Evolutionary conservation across 2,329 filamentous ascomycete genomes (phyloP), one percentile per base, ranked within the genome.

Genomic region (Whalleya microplaca): DNA sequence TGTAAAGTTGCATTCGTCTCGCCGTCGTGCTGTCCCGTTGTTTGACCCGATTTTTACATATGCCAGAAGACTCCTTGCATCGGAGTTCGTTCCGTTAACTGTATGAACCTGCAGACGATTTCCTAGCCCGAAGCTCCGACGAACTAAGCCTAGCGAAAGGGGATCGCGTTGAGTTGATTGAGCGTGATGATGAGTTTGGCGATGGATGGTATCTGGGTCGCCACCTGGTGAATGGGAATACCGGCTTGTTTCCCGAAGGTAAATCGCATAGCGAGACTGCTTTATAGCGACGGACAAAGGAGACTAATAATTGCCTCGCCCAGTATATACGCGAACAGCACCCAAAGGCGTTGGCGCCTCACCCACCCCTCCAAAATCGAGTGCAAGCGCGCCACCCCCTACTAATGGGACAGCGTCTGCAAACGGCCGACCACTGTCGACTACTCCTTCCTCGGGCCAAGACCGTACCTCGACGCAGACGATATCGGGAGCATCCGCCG

Each of bases 111-210:
- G 14, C 41, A 63, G 60, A 63, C 76, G 92, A 97, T 76, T 98
- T 99, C 73, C 80, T 87, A 66, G 93, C 94, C 55, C 87, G 95
- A 65, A 96, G 92, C 74, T 89, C 91, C 55, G 95, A 99, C 76
- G 95, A 99, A 80, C 82, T 99, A 70, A 96, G 86, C 66, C 81
- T 99, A 64, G 80, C 85, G 53, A 96, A 96, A 70, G 93, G 90
- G 66, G 90, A 95, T 69, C 86, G 89, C 62, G 88, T 96, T 59
- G 89, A 94, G 76, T 78, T 96, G 61, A 85, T 94, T 62, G 91
- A 95, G 76, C 84, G 90, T 68, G 91, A 95, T 72, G 91, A 95
- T 72, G 91, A 95, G 72, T 96, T 95, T 72, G 90, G 90, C 59
- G 91, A 96, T 73, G 91, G 91, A 51, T 93, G 90, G 91, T 96